A percentile compares a stretch with the other conserved stretches of the same genome.
Evolutionary conservation across 108 stramenopile genomes (phyloP).

Genomic region (Nitzschia palea): DNA sequence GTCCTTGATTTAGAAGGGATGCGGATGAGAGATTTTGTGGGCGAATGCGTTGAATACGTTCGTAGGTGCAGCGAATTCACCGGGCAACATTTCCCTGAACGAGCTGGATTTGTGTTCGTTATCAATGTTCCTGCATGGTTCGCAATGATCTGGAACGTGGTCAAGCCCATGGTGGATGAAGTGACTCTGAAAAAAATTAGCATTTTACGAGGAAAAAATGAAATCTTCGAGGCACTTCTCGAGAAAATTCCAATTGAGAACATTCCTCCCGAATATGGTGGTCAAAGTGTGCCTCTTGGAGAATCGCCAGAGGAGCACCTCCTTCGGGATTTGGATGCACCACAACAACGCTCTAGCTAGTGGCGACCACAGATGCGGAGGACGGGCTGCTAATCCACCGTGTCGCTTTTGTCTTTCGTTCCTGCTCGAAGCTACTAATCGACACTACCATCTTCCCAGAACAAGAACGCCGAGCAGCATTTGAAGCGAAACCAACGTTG

Average conservation of each 20-base stretch:
- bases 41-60: conserved; percentile 72
- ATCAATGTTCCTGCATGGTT: conserved; percentile 65
- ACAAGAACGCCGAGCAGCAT: too few species aligned
- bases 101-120: conserved; percentile 57
- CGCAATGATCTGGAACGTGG: conserved; percentile 66
- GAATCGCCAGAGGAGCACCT: conserved; percentile 54
- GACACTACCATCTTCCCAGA: too few species aligned
- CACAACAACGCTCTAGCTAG: conserved; percentile 52
- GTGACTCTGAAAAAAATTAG: conserved; percentile 62
- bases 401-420: conserved; percentile 44
- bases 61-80: conserved; percentile 54
- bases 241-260: conserved; percentile 63
- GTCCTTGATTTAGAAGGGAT: conserved; percentile 79
- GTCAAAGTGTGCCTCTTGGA: conserved; percentile 58
- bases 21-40: conserved; percentile 73
- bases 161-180: conserved; percentile 61
- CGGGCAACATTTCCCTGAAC: conserved; percentile 75
- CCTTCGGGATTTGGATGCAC: conserved; percentile 41
- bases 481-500: too few species aligned
- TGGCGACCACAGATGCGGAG: conserved; percentile 35
- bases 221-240: conserved; percentile 41
- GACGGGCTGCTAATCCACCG: conserved; percentile 16
- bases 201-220: conserved; percentile 46
- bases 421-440: conserved; percentile 45
- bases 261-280: conserved; percentile 74